A percentile compares a stretch with the other conserved stretches of the same genome.
Conservation (phyloP, 768 basidiomycete genomes). For the Agrocybe chaxingu region DNA sequence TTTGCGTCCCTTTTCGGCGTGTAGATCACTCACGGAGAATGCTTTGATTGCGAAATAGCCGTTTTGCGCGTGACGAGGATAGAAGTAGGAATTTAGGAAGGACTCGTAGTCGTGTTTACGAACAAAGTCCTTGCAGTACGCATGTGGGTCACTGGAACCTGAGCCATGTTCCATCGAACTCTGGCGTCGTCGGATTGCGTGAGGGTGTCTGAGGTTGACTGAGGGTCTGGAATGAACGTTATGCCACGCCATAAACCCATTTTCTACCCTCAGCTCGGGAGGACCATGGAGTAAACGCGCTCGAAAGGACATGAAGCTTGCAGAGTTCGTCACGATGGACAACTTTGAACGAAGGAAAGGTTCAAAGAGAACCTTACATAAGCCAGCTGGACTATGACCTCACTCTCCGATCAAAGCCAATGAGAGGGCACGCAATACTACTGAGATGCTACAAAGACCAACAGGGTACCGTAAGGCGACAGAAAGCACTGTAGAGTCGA, state of each 20-base stretch:
- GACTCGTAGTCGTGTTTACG: slow-evolving; percentile 82
- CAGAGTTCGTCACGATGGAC: too few species aligned
- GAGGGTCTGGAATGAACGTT: slow-evolving; percentile 1
- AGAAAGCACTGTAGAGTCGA: too few species aligned
- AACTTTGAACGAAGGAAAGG: background rate
- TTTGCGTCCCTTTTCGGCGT: slow-evolving; percentile 1
- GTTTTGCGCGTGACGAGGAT: slow-evolving; percentile 57
- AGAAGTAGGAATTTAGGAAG: slow-evolving; percentile 68
- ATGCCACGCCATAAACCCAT: background rate
- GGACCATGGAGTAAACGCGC: slow-evolving; percentile 5
- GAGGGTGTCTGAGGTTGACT: slow-evolving; percentile 1
- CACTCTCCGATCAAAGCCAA: too few species aligned
- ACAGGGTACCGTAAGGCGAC: too few species aligned
- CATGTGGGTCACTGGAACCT: slow-evolving; percentile 39
- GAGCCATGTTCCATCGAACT: slow-evolving; percentile 10
- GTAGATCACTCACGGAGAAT: slow-evolving; percentile 63
- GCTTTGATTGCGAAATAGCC: slow-evolving; percentile 80
- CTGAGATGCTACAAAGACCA: too few species aligned
- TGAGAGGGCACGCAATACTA: too few species aligned
- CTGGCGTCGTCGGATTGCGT: slow-evolving; percentile 1
- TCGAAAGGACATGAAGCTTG: slow-evolving; percentile 1
- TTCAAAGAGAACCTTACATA: background rate
- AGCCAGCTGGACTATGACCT: too few species aligned
- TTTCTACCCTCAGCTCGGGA: slow-evolving; percentile 10
- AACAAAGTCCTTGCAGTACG: slow-evolving; percentile 71